Conservation (phyloP, 2,329 filamentous ascomycete species). For the Aspergillus sp. region DNA sequence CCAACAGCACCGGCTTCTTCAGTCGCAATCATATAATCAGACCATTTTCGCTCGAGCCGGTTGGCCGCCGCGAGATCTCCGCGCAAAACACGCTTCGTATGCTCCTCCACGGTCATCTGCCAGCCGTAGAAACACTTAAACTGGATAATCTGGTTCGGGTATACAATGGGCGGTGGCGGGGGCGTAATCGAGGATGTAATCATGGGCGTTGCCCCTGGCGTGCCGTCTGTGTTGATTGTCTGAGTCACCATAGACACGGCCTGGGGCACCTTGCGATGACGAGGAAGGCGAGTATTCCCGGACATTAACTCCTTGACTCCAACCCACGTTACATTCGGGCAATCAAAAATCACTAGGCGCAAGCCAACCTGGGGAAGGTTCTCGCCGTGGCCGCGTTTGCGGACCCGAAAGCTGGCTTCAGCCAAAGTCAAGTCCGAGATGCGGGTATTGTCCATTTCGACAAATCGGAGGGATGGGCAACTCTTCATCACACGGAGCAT, state of each 20-base stretch:
- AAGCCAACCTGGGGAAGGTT: slow-evolving; percentile 65
- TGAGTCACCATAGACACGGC: slow-evolving; percentile 41
- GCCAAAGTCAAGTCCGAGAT: slow-evolving; percentile 83
- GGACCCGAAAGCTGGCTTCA: slow-evolving; percentile 82
- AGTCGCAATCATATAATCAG: slow-evolving; percentile 88
- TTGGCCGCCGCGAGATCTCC: slow-evolving; percentile 76
- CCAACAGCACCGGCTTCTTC: slow-evolving; percentile 74
- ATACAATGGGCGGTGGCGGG: slow-evolving; percentile 43
- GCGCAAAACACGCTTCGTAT: slow-evolving; percentile 80
- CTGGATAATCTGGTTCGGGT: slow-evolving; percentile 77
- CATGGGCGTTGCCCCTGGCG: slow-evolving; percentile 17
- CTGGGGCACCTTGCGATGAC: slow-evolving; percentile 45
- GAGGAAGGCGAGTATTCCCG: slow-evolving; percentile 76
- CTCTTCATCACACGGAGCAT: slow-evolving; percentile 81
- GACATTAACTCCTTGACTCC: slow-evolving; percentile 85
- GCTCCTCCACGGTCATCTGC: slow-evolving; percentile 93
- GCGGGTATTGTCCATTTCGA: slow-evolving; percentile 93
- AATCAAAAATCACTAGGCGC: slow-evolving; percentile 85
- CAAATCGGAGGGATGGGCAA: slow-evolving; percentile 69
- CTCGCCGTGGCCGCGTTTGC: slow-evolving; percentile 62
- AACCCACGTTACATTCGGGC: slow-evolving; percentile 88
- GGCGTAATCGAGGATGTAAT: slow-evolving; percentile 34
- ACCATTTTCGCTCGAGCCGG: slow-evolving; percentile 88
- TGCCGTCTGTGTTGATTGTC: slow-evolving; percentile 25
- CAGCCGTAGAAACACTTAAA: slow-evolving; percentile 95